These are phyloP conservation scores for Coffea eugenioides DNA, from an alignment of 257 asterid species.

Conservation along the genomic window DNA sequence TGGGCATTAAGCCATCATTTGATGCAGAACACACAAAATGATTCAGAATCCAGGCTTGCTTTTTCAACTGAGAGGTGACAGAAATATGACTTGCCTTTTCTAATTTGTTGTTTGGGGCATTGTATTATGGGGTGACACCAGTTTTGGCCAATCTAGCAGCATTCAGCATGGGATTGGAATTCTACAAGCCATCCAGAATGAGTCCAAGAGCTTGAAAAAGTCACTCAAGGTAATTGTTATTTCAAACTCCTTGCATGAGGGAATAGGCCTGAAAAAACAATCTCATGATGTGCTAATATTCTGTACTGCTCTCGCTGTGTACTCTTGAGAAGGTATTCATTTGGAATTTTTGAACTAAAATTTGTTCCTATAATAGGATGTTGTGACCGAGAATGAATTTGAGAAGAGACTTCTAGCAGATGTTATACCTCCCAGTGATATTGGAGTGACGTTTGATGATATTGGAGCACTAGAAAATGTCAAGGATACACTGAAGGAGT, in stretches of 20 bases:
- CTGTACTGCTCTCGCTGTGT: not conserved
- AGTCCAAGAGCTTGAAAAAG: constrained; percentile 69
- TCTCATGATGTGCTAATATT: not conserved
- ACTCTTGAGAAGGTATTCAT: not conserved
- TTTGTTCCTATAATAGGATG: constrained; percentile 46
- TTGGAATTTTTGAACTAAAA: not conserved
- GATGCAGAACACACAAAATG: constrained; percentile 54
- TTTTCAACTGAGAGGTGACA: constrained; percentile 71
- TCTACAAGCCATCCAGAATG: constrained; percentile 61
- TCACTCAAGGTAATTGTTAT: constrained; percentile 63
- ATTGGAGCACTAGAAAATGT: constrained; percentile 92
- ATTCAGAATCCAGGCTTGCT: constrained; percentile 43
- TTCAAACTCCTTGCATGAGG: constrained; percentile 12
- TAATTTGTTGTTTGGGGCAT: not conserved
- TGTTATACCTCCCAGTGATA: constrained; percentile 75
- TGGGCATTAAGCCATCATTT: constrained; percentile 79
- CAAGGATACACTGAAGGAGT: constrained; percentile 81
- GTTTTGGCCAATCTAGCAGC: constrained; percentile 42
- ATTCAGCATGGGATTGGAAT: constrained; percentile 65
- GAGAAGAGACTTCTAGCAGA: constrained; percentile 83
- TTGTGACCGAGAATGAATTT: constrained; percentile 81
- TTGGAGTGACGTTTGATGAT: constrained; percentile 92
- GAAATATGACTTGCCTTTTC: constrained; percentile 12
- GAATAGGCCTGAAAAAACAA: not conserved
- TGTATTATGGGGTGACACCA: not conserved